Base-by-base conservation (phyloP, 2,329 filamentous ascomycete genomes). In the Aspergillus ustus region DNA sequence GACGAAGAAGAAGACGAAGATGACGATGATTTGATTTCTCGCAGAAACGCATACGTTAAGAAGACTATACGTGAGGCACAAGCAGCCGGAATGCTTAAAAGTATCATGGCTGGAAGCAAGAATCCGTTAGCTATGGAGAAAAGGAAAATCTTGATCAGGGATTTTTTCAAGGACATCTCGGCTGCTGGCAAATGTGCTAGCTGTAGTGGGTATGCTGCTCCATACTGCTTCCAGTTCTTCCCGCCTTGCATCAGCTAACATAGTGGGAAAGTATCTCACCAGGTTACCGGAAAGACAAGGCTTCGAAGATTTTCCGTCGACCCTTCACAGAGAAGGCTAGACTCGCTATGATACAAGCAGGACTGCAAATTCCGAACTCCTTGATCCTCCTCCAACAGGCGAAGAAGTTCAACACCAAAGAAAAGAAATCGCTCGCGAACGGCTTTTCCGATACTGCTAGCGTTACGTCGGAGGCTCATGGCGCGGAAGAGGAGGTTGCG, bases 291-390 rank as follows among this genome's bases (percentile, higher is more conserved):
- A 97, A 96, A 75, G 94, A 99, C 71, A 86, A 90, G 48, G 95
- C 88, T 70, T 90, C 93, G 73, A 99, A 98, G 77, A 93, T 99
- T 57, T 99, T 98, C 77, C 89, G 94, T 73, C 95, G 91, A 73
- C 83, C 90, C 2, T 80, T 97, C 60, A 86, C 84, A 51, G 78
- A 84, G 51, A 96, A 96, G 75, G 88, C 95, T 40, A 87, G 88
- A 73, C 85, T 87, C 46, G 88, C 89, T 64, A 96, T 96, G 90
- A 84, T 88, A 3, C 87, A 91, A 67, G 77, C 78, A 52, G 85
- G 87, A 58, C 86, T 93, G 73, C 89, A 88, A 69, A 82, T 87
- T 40, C 84, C 85, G 55, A 91, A 95, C 72, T 89, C 91, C 3
- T 82, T 96, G 69, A 77, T 91, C 13, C 81, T 89, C 62, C 78